Base-by-base conservation (phyloP, 2,329 filamentous ascomycete genomes). In the Dactylellina drechsleri region DNA sequence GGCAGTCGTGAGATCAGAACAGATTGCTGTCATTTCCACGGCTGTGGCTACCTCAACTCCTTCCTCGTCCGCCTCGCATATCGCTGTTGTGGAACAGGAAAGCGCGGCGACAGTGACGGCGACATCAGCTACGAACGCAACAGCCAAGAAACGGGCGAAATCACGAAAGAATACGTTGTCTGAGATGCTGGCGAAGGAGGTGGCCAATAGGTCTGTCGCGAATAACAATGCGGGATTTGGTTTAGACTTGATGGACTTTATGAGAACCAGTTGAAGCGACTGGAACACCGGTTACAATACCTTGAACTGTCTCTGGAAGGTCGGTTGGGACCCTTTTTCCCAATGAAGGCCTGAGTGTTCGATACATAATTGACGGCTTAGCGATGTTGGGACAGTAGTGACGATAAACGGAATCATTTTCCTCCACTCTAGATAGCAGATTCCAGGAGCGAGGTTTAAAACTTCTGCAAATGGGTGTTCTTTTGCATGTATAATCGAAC, bases 241-340 rank as follows among this genome's bases (percentile, higher is more conserved):
- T 57, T 66, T 78, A 43, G 71, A 77, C 57, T 58, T 78, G 54
- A 78, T 78, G 77, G 77, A 78, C 67, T 77, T 78, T 65, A 76
- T 78, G 77, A 78, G 71, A 40, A 78, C 70, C 12, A 76, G 65
- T 47, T 78, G 66, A 52, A 78, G 31, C 1, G 20, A n/a, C 40
- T 16, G 40, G 45, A 58, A 20, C 18, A 31, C 43, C 18, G 13
- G 36, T 31, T 57, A 16, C 40, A 31, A 41, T 31, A 26, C 36
- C 52, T 50, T 36, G 31, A 40, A 61, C 49, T 26, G 20, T 66
- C 56, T 54, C 40, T 31, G 31, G 4, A 57, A 45, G 26, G 49
- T 70, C 58, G 53, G 57, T 62, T 41, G 41, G 31, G 31, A 36
- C 6, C 6, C 6, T 10, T 3, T 36, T 10, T 36, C 10, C 10